phyloP scores from a whole-genome alignment of 2,329 filamentous ascomycete species.

The Fusarium mangiferae region DNA sequence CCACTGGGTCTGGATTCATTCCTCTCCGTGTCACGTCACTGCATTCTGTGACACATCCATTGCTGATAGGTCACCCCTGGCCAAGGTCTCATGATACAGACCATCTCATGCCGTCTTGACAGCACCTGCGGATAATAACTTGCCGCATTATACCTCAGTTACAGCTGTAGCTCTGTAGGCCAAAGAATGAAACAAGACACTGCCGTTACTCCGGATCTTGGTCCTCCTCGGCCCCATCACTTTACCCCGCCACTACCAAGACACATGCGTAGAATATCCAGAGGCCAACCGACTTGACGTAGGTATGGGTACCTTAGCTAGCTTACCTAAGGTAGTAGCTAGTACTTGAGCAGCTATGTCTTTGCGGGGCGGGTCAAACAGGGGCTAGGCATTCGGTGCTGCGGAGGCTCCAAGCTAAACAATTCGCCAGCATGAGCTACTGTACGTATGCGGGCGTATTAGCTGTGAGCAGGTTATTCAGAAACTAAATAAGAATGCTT shows the following conservation, averaged over 20 bases:
- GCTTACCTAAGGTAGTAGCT: too few species aligned
- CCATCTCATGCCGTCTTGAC: slow-evolving; percentile 2
- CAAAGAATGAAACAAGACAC: background rate
- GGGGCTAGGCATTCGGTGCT: slow-evolving; percentile 32
- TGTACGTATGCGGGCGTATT: slow-evolving; percentile 15
- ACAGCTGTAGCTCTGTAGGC: background rate
- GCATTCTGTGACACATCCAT: slow-evolving; percentile 19
- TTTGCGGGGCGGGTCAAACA: slow-evolving; percentile 18
- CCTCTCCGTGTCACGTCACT: slow-evolving; percentile 17
- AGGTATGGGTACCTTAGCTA: background rate
- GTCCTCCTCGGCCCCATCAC: slow-evolving; percentile 8
- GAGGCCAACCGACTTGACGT: background rate
- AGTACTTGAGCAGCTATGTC: background rate
- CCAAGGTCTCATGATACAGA: slow-evolving; percentile 12
- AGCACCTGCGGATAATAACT: background rate
- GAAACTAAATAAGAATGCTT: slow-evolving; percentile 30
- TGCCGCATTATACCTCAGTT: background rate
- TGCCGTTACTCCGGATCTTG: slow-evolving; percentile 22
- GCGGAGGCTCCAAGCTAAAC: slow-evolving; percentile 25
- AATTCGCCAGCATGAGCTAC: slow-evolving; percentile 22
- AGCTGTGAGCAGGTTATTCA: slow-evolving; percentile 2
- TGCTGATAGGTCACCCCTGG: slow-evolving; percentile 28
- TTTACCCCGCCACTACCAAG: slow-evolving; percentile 41
- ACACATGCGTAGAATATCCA: slow-evolving; percentile 10
- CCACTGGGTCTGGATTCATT: slow-evolving; percentile 4